Conservation (phyloP, 192 early-diverging fungal species). For the Coemansia nantahalensis region DNA sequence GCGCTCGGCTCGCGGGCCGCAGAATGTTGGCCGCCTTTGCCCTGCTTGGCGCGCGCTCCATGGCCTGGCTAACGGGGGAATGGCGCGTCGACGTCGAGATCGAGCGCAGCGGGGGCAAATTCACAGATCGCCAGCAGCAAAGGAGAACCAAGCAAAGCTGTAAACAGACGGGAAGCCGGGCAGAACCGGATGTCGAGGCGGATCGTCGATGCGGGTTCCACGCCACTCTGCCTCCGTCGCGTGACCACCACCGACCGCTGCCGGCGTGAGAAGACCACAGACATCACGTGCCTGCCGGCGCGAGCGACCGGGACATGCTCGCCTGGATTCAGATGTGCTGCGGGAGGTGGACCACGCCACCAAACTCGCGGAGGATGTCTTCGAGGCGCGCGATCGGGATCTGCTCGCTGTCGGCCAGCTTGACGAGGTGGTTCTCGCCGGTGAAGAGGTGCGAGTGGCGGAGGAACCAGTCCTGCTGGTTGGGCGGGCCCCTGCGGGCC, state of each 20-base stretch:
- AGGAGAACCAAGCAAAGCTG: too few species aligned
- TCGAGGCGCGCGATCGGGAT: conserved; percentile 20
- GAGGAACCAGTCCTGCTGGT: conserved; percentile 47
- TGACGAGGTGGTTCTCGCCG: conserved; percentile 41
- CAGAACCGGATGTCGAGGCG: too few species aligned
- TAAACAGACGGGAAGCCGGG: too few species aligned
- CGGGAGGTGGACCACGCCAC: conserved; percentile 22
- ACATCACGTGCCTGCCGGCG: not conserved
- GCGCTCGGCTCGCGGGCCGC: conserved; percentile 46
- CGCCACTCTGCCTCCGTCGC: too few species aligned
- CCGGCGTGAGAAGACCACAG: too few species aligned
- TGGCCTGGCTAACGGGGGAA: too few species aligned
- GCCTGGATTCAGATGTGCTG: conserved; percentile 18
- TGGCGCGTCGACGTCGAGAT: too few species aligned
- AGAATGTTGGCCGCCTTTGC: conserved; percentile 51
- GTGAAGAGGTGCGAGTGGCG: conserved; percentile 45
- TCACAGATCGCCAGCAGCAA: too few species aligned
- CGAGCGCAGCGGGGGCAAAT: too few species aligned
- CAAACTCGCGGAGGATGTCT: conserved; percentile 31
- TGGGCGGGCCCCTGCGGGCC: conserved; percentile 17
- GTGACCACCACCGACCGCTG: too few species aligned
- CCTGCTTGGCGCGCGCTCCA: conserved; percentile 49
- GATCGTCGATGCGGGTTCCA: too few species aligned
- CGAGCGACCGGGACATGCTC: too few species aligned
- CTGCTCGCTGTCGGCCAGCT: conserved; percentile 38